Evolutionary conservation across 352 stramenopile genomes (phyloP), one percentile per base, ranked within the genome.

Genomic region (Phytophthora cactorum): DNA sequence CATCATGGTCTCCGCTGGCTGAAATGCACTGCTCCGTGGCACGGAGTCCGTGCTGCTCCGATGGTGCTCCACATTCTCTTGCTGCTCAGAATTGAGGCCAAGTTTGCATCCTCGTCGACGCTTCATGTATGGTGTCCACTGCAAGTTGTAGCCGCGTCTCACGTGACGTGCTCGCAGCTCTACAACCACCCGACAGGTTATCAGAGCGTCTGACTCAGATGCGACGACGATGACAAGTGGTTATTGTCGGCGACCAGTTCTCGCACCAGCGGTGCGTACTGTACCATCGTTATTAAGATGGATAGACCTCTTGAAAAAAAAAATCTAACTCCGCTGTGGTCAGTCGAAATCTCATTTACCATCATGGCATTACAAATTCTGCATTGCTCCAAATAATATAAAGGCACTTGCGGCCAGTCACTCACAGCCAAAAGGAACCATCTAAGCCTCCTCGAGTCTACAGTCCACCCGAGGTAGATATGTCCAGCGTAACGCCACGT

Each of bases 381-480:
- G 53, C 59, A 55, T 50, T 45, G 45, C 47, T 70, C 54, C 46
- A 72, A 72, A 72, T 72, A 72, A 63, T 68, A 72, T 72, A 72
- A 72, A 63, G 65, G 58, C 58, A 53, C 41, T 64, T 52, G 53
- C 46, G 34, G 63, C 63, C 49, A 60, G 44, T 58, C 51, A 66
- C 64, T 62, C 63, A 66, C 63, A 57, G 56, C 63, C 49, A 60
- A 60, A 25, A 52, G 14, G 44, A 62, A 51, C 50, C 57, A 63
- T 59, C 51, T 38, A 57, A 31, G 41, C 17, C 46, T 57, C 52
- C 32, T 51, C 47, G 9, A 59, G 46, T 68, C 52, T 53, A 46
- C 47, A 46, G 17, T 59, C 50, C 59, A 60, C 22, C 39, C 27
- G 36, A 52, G 49, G 34, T 52, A 45, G 29, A 52, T 47, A 39